Evolutionary conservation across 352 stramenopile genomes (phyloP).

Genomic region (Pythium guiyangense): DNA sequence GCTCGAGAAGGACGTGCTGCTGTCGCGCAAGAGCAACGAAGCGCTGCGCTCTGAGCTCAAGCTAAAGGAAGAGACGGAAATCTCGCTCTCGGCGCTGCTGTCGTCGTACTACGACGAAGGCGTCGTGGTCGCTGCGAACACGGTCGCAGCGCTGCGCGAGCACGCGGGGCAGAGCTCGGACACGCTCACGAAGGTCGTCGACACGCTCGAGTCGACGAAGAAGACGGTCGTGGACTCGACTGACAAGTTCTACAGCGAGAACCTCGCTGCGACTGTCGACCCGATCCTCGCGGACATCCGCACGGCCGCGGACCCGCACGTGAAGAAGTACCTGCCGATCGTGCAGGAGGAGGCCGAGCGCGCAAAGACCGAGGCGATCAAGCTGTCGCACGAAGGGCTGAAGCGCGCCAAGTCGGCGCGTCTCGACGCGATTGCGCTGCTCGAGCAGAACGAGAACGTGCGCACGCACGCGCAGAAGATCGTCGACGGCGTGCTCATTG

Average conservation of each 20-base stretch:
- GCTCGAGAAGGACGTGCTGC: slow-evolving; percentile 40
- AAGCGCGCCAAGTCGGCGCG: slow-evolving; percentile 39
- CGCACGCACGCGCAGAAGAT: slow-evolving; percentile 60
- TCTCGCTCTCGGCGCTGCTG: slow-evolving; percentile 60
- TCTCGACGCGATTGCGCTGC: slow-evolving; percentile 40
- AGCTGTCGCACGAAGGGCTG: slow-evolving; percentile 41
- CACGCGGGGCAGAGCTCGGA: slow-evolving; percentile 40
- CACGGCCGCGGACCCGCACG: slow-evolving; percentile 40
- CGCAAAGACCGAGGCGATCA: slow-evolving; percentile 26
- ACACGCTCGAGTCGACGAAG: slow-evolving; percentile 39
- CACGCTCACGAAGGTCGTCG: slow-evolving; percentile 46
- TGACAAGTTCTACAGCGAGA: slow-evolving; percentile 61
- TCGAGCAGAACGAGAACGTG: slow-evolving; percentile 60
- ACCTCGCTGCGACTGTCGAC: slow-evolving; percentile 59
- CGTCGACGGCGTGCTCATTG: slow-evolving; percentile 48
- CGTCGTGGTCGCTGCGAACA: slow-evolving; percentile 42
- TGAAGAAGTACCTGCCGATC: slow-evolving; percentile 50
- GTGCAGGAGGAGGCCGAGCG: slow-evolving; percentile 40
- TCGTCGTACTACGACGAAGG: slow-evolving; percentile 80
- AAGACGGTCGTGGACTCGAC: slow-evolving; percentile 36
- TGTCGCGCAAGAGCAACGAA: slow-evolving; percentile 62
- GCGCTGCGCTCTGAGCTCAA: slow-evolving; percentile 47
- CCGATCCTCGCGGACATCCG: slow-evolving; percentile 54
- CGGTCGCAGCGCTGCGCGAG: slow-evolving; percentile 30
- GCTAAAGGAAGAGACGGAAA: slow-evolving; percentile 41